Evolutionary conservation across 140 eudicot genomes (phyloP), one percentile per base, ranked within the genome.

Genomic region (Stevia rebaudiana): DNA sequence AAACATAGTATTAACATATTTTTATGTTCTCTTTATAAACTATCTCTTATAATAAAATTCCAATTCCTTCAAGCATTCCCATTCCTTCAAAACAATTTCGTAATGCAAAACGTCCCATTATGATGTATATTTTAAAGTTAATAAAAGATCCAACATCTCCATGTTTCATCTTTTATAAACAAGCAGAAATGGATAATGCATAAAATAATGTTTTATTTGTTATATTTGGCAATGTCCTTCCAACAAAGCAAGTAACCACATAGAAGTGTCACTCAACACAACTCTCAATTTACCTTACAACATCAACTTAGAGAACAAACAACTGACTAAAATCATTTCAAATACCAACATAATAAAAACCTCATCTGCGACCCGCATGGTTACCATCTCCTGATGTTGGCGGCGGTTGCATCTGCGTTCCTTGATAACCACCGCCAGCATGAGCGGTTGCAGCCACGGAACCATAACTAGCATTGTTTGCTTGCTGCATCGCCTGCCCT

Each of bases 291-390:
- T 37, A 59, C 24, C 75, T 43, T 70, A 48, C 69, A 70, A 35
- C 75, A 70, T 48, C 41, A 36, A 49, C 47, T 1, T 35, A 22
- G 61, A 22, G 50, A 21, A 53, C 65, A 51, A 11, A 17, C 8
- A 41, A 39, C n/a, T 37, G 10, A 31, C 17, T 15, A 35, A 47
- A 70, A 47, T 11, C 35, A 61, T 1, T 37, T 60, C 8, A 11
- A 11, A 47, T 61, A 22, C 41, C 69, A 36, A 57, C 31, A 61
- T 60, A 61, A 43, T 41, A 23, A 3, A 37, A n/a, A 56, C 47
- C 61, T 73, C 71, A 86, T 78, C 95, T 82, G 7, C 77, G 84
- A 13, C 30, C 54, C 9, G 87, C 60, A 61, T 80, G 80, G 58
- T 77, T 84, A 48, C 86, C 78, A 37, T 59, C 80, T 18, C 76